Evolutionary conservation across 106 monocot genomes (phyloP).

Genomic region (Gastrodia elata): DNA sequence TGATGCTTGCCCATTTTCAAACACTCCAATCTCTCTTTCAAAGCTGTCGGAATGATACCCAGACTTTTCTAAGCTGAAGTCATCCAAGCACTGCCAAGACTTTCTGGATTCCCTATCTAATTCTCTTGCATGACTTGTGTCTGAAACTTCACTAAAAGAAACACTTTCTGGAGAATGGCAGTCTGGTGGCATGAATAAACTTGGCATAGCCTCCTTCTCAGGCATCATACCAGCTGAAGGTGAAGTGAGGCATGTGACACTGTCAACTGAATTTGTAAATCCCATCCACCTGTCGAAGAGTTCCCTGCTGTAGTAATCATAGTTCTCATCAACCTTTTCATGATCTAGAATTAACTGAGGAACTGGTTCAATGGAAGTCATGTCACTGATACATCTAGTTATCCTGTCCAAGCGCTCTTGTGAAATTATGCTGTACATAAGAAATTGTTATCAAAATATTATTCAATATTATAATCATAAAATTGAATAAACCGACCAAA

Average conservation of each 20-base stretch:
- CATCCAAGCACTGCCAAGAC: conserved; percentile 46
- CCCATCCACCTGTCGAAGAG: conserved; percentile 43
- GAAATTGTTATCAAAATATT: conserved; percentile 10
- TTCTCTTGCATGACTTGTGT: conserved; percentile 54
- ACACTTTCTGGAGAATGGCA: conserved; percentile 76
- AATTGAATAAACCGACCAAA: neutral
- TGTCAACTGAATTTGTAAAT: conserved; percentile 55
- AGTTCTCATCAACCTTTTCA: conserved; percentile 36
- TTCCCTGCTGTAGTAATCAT: conserved; percentile 25
- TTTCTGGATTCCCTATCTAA: conserved; percentile 55
- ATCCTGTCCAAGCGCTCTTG: conserved; percentile 93
- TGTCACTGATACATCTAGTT: conserved; percentile 75
- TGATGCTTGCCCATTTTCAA: conserved; percentile 61
- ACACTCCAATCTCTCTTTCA: conserved; percentile 47
- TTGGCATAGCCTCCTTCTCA: conserved; percentile 35
- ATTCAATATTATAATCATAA: neutral
- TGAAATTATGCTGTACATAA: conserved; percentile 62
- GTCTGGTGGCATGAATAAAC: conserved; percentile 33
- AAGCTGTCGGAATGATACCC: conserved; percentile 77
- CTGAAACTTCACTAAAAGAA: conserved; percentile 63
- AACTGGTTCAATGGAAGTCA: conserved; percentile 41
- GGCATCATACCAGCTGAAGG: conserved; percentile 27
- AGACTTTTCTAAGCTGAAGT: conserved; percentile 63
- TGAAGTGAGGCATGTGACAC: conserved; percentile 37
- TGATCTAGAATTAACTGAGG: conserved; percentile 28